A percentile compares a stretch with the other conserved stretches of the same genome.
phyloP scores from a whole-genome alignment of 495 filamentous ascomycete genomes.

The Penicillium cataractarum region DNA sequence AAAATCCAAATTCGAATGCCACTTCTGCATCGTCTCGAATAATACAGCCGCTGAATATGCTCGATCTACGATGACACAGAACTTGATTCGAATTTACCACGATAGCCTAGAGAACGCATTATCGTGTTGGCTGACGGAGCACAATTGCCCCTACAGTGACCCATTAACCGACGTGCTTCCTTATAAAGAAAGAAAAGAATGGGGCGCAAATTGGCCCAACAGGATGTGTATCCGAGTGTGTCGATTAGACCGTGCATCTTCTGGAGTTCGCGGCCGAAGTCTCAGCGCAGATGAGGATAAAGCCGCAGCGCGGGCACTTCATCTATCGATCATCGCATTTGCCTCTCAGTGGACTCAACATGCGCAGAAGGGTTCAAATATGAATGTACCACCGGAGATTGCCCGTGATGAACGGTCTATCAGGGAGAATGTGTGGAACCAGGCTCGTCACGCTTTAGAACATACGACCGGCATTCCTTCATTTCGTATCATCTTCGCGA shows the following conservation, averaged over 20 bases:
- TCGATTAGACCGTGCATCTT: slow-evolving; percentile 39
- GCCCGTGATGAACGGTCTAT: slow-evolving; percentile 37
- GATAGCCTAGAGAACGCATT: slow-evolving; percentile 53
- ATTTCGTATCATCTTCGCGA: slow-evolving; percentile 48
- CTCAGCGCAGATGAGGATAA: slow-evolving; percentile 41
- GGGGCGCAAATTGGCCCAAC: slow-evolving; percentile 47
- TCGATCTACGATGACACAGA: slow-evolving; percentile 37
- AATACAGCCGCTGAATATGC: slow-evolving; percentile 27
- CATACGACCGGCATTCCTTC: slow-evolving; percentile 42
- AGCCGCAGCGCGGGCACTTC: slow-evolving; percentile 39
- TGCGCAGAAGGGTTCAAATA: slow-evolving; percentile 21
- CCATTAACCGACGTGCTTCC: slow-evolving; percentile 10
- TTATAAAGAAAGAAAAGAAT: slow-evolving; percentile 27
- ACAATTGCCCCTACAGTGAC: slow-evolving; percentile 47
- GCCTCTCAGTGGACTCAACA: slow-evolving; percentile 50
- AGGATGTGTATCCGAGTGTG: slow-evolving; percentile 49
- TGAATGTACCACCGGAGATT: slow-evolving; percentile 10
- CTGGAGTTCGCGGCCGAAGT: slow-evolving; percentile 30
- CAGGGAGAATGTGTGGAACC: slow-evolving; percentile 47
- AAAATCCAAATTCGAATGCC: background rate
- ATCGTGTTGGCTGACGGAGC: slow-evolving; percentile 52
- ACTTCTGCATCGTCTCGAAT: slow-evolving; percentile 19
- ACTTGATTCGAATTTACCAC: slow-evolving; percentile 49
- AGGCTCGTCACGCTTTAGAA: slow-evolving; percentile 44
- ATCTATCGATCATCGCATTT: slow-evolving; percentile 50